Conservation (phyloP, 768 basidiomycete genomes). For the Pisolithus orientalis region DNA sequence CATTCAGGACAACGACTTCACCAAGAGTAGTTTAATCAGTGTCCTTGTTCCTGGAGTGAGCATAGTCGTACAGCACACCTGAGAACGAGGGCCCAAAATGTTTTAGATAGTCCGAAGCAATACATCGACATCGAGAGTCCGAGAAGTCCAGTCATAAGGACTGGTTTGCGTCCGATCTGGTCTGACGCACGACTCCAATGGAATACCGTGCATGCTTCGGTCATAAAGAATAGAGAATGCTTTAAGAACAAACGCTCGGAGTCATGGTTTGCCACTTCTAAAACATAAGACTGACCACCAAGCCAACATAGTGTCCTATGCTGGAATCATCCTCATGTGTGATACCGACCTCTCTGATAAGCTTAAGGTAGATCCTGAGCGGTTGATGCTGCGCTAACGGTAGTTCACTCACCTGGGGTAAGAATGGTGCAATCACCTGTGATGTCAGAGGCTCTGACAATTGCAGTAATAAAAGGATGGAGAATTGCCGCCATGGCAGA, state of each 20-base stretch:
- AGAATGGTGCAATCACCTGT: constrained; percentile 72
- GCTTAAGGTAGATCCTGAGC: constrained; percentile 29
- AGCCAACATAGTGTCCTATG: constrained; percentile 72
- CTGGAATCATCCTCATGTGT: constrained; percentile 63
- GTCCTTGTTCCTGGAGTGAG: not conserved
- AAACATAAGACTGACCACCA: constrained; percentile 41
- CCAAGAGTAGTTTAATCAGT: constrained; percentile 1
- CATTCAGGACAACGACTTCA: constrained; percentile 58
- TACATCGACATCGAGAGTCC: constrained; percentile 1
- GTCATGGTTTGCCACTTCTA: not conserved
- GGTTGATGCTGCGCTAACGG: too few species aligned
- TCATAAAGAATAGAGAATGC: constrained; percentile 69
- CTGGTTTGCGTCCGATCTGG: constrained; percentile 50
- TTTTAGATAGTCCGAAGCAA: constrained; percentile 37
- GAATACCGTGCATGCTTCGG: constrained; percentile 62
- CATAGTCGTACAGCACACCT: constrained; percentile 21
- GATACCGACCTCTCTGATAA: constrained; percentile 61
- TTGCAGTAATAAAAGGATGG: constrained; percentile 65
- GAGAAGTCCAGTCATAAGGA: constrained; percentile 2
- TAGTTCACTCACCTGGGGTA: constrained; percentile 52
- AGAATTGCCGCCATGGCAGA: constrained; percentile 65
- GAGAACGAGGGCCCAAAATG: constrained; percentile 45
- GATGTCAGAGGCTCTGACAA: constrained; percentile 73
- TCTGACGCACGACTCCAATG: constrained; percentile 69
- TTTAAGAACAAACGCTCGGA: constrained; percentile 14